Evolutionary conservation across 2,329 filamentous ascomycete genomes (phyloP).

Genomic region (Penicillium sclerotigenum): DNA sequence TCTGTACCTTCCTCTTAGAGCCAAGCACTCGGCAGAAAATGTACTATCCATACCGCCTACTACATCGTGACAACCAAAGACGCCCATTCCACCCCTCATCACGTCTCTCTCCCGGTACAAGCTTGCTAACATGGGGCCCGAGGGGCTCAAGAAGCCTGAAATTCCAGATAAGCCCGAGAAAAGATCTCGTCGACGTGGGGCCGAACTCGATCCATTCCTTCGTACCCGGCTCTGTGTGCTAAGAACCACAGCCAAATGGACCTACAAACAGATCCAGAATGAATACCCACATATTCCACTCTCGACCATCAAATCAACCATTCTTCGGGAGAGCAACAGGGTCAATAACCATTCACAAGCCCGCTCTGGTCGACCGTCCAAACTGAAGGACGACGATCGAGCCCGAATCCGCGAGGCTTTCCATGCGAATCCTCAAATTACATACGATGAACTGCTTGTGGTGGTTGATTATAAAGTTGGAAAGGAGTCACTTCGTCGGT

Average conservation of each 20-base stretch:
- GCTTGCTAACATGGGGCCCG: conserved; percentile 1
- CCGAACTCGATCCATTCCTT: conserved; percentile 12
- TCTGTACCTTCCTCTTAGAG: no score
- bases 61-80: neutral
- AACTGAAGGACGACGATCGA: neutral
- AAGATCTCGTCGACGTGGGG: conserved; percentile 2
- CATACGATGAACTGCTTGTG: neutral
- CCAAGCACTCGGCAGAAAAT: neutral
- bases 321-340: neutral
- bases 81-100: neutral
- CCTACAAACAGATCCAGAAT: conserved; percentile 8
- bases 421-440: neutral
- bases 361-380: conserved; percentile 1
- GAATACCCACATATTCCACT: conserved; percentile 10
- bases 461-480: conserved; percentile 1
- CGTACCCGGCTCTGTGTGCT: conserved; percentile 10
- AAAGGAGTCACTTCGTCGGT: conserved; percentile 1
- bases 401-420: neutral
- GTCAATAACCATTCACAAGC: conserved; percentile 1
- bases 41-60: neutral
- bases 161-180: neutral
- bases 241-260: conserved; percentile 10
- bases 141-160: neutral
- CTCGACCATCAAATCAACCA: conserved; percentile 11
- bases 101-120: neutral